Percentiles rank a stretch among this genome's conserved stretches.
Evolutionary conservation across 1,284 basidiomycete genomes (phyloP).

Genomic region (Ustilago cynodontis): DNA sequence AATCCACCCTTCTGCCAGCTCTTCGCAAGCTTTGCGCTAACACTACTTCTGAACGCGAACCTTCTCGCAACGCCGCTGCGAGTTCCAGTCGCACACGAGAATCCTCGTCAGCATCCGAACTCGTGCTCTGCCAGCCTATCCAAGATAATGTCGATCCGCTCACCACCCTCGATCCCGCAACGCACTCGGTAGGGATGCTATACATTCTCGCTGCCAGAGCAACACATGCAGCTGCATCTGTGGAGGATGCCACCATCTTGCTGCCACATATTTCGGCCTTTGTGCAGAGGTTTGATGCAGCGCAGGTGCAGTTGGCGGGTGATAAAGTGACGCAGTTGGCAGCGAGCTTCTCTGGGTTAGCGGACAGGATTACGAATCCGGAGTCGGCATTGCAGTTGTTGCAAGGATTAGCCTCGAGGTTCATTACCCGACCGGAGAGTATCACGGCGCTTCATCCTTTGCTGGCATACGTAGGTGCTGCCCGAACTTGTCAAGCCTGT

Average conservation of each 20-base stretch:
- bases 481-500: no score
- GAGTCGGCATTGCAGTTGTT: slow-evolving; percentile 31
- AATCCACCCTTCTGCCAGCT: slow-evolving; percentile 38
- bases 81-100: slow-evolving; percentile 19
- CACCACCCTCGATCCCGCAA: slow-evolving; percentile 40
- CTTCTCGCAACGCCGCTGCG: slow-evolving; percentile 9
- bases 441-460: slow-evolving; percentile 53
- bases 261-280: slow-evolving; percentile 36
- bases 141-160: slow-evolving; percentile 45
- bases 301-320: slow-evolving; percentile 31
- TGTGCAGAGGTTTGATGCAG: slow-evolving; percentile 21
- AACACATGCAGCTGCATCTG: slow-evolving; percentile 12
- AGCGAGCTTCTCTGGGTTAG: slow-evolving; percentile 16
- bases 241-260: slow-evolving; percentile 17
- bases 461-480: slow-evolving; percentile 34
- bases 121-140: slow-evolving; percentile 28
- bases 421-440: slow-evolving; percentile 31
- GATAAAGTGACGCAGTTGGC: slow-evolving; percentile 42
- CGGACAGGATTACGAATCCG: slow-evolving; percentile 24
- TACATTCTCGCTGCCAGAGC: slow-evolving; percentile 48
- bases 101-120: slow-evolving; percentile 3
- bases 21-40: slow-evolving; percentile 36
- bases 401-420: slow-evolving; percentile 27
- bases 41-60: slow-evolving; percentile 15
- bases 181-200: slow-evolving; percentile 45